Percentiles rank a stretch among this genome's conserved stretches.
Conservation (phyloP, 768 basidiomycete genomes). For the Cubamyces lactineus region DNA sequence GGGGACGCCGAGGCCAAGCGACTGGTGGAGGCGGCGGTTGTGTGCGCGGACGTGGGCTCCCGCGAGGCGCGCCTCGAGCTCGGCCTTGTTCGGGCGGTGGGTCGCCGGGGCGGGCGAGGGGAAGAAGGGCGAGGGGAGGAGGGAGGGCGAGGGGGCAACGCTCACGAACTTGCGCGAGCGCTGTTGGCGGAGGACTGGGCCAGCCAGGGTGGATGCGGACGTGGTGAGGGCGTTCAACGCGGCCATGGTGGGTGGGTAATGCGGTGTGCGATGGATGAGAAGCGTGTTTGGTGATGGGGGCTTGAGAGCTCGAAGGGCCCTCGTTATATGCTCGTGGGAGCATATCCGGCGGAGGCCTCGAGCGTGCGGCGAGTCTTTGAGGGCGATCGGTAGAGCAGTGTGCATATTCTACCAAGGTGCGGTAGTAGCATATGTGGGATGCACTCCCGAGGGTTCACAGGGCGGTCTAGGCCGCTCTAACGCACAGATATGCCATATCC, state of each 20-base stretch:
- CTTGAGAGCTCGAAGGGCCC: background rate
- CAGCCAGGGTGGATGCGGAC: conserved; percentile 18
- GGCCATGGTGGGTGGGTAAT: conserved; percentile 5
- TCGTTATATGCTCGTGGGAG: background rate
- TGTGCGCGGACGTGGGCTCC: conserved; percentile 18
- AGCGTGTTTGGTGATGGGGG: background rate
- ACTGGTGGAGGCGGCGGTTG: conserved; percentile 8
- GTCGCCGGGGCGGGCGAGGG: background rate
- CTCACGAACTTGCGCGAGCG: conserved; percentile 5
- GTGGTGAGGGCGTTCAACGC: conserved; percentile 7
- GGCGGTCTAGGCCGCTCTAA: too few relatives aligned
- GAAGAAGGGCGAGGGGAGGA: conserved; percentile 8
- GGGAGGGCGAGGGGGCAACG: conserved; percentile 12
- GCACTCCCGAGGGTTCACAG: too few relatives aligned
- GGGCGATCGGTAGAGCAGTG: background rate
- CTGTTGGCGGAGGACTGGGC: conserved; percentile 7
- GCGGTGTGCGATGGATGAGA: background rate
- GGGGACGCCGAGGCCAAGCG: conserved; percentile 1
- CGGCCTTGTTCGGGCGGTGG: conserved; percentile 24
- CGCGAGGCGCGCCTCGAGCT: conserved; percentile 21
- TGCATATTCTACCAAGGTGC: too few relatives aligned
- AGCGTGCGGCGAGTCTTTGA: background rate
- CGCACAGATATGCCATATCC: too few relatives aligned
- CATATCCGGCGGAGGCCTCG: background rate
- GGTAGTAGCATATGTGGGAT: too few relatives aligned